These are phyloP conservation scores for Candida morakotiae DNA, from an alignment of 805 yeast species.

Conservation along the genomic window DNA sequence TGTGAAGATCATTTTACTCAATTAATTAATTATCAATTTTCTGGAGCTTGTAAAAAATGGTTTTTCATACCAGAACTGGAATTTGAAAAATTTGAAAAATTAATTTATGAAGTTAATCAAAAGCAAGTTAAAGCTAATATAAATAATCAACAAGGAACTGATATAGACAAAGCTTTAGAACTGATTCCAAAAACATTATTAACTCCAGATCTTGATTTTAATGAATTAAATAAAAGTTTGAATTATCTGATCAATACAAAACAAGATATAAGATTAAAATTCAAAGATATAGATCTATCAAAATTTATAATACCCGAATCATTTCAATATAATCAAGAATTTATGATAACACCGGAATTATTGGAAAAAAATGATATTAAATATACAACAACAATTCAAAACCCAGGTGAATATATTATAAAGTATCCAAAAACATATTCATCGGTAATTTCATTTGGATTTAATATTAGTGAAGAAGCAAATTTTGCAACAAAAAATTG, in stretches of 20 bases:
- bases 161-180: conserved; percentile 14
- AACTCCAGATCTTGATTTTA: conserved; percentile 17
- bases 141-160: conserved; percentile 18
- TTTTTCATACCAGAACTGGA: conserved; percentile 59
- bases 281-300: conserved; percentile 23
- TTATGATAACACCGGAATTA: conserved; percentile 46
- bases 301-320: conserved; percentile 13
- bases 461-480: conserved; percentile 51
- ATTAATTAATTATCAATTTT: conserved; percentile 47
- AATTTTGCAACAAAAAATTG: conserved; percentile 56
- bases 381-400: conserved; percentile 47
- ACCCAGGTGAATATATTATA: conserved; percentile 57
- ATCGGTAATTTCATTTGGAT: conserved; percentile 50
- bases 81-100: conserved; percentile 46
- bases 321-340: conserved; percentile 35
- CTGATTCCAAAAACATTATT: conserved; percentile 2
- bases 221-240: conserved; percentile 24
- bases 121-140: conserved; percentile 14
- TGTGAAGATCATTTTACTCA: conserved; percentile 60
- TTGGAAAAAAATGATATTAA: conserved; percentile 47
- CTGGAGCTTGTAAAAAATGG: conserved; percentile 57
- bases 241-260: conserved; percentile 27
- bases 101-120: conserved; percentile 21
- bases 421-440: conserved; percentile 56
- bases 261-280: conserved; percentile 25